These are phyloP conservation scores for Withania somnifera DNA, from an alignment of 305 asterid genomes.

Conservation along the genomic window DNA sequence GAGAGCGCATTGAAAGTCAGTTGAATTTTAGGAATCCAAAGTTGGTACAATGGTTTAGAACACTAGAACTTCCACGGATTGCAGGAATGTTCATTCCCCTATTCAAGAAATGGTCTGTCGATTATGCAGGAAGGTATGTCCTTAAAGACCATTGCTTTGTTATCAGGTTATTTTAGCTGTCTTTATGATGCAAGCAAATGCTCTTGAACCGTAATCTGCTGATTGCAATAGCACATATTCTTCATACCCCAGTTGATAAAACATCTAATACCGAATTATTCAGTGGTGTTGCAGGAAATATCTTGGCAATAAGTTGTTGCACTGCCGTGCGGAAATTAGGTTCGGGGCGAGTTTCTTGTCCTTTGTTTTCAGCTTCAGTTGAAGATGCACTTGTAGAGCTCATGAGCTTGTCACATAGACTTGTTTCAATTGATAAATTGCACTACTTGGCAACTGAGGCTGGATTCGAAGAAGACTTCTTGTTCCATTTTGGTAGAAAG, in stretches of 20 bases:
- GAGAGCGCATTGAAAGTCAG: slow-evolving; percentile 40
- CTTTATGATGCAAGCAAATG: not conserved
- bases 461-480: slow-evolving; percentile 64
- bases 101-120: slow-evolving; percentile 72
- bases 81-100: slow-evolving; percentile 52
- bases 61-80: slow-evolving; percentile 49
- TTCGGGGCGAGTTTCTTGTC: slow-evolving; percentile 29
- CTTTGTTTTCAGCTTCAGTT: slow-evolving; percentile 28
- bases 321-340: slow-evolving; percentile 47
- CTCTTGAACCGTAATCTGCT: not conserved
- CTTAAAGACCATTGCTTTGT: not conserved
- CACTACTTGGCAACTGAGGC: slow-evolving; percentile 63
- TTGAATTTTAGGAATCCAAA: slow-evolving; percentile 31
- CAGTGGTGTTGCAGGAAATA: slow-evolving; percentile 88
- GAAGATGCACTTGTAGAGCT: slow-evolving; percentile 43
- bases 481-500: slow-evolving; percentile 53
- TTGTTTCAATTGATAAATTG: slow-evolving; percentile 45
- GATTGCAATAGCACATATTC: not conserved
- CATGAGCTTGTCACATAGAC: slow-evolving; percentile 41
- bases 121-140: slow-evolving; percentile 71
- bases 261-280: slow-evolving; percentile 13
- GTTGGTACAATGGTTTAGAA: slow-evolving; percentile 56
- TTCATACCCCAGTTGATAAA: not conserved
- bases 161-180: not conserved
- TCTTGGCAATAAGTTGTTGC: slow-evolving; percentile 62